phyloP scores from a whole-genome alignment of 2,329 filamentous ascomycete species.

The Fusarium sp. region DNA sequence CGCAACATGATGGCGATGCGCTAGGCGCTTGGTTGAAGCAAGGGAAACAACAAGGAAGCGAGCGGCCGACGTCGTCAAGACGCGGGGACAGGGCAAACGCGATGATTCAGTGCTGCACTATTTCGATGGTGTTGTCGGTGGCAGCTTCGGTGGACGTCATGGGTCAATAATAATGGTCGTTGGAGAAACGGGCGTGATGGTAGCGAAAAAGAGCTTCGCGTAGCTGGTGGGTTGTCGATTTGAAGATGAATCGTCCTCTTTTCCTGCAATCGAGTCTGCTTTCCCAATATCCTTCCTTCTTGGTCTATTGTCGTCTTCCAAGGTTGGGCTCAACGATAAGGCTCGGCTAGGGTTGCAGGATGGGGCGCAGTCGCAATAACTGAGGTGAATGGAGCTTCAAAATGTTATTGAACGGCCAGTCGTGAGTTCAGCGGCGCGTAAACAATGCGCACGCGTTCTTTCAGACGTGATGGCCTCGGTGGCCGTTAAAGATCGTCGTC shows the following conservation, averaged over 20 bases:
- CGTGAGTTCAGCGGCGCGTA: conserved; percentile 3
- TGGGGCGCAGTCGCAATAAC: conserved; percentile 27
- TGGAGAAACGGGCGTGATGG: not conserved
- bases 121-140: conserved; percentile 13
- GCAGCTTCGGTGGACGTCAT: conserved; percentile 21
- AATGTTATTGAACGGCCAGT: not conserved
- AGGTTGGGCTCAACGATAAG: not conserved
- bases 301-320: not conserved
- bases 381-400: not conserved
- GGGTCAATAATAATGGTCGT: conserved; percentile 15
- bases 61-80: conserved; percentile 40
- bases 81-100: conserved; percentile 28
- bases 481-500: conserved; percentile 4
- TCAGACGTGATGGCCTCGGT: not conserved
- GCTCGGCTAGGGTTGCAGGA: conserved; percentile 13
- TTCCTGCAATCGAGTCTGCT: not conserved
- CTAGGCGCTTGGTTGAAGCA: conserved; percentile 32
- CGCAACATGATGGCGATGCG: conserved; percentile 76
- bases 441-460: conserved; percentile 2
- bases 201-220: not conserved
- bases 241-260: conserved; percentile 1
- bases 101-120: conserved; percentile 1
- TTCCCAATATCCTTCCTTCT: not conserved
- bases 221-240: not conserved
- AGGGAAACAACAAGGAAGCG: conserved; percentile 14